These are phyloP conservation scores for Sophora flavescens DNA, from an alignment of 306 rosid species.

Conservation along the genomic window DNA sequence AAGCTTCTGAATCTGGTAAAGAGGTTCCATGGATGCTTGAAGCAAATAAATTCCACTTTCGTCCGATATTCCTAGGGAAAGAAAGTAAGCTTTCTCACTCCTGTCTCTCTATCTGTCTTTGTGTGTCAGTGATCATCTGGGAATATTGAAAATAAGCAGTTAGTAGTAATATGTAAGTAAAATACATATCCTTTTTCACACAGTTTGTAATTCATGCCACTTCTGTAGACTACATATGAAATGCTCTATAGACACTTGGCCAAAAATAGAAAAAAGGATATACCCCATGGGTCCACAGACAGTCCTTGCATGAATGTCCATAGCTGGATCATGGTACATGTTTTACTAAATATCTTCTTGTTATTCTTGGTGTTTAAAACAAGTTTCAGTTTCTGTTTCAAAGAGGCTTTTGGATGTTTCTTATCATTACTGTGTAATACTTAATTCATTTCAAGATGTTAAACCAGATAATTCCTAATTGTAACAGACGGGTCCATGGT, in stretches of 20 bases:
- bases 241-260: slow-evolving; percentile 5
- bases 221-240: slow-evolving; percentile 19
- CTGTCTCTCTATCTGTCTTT: slow-evolving; percentile 38
- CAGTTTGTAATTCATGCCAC: not conserved
- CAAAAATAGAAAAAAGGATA: slow-evolving; percentile 22
- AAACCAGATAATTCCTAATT: slow-evolving; percentile 45
- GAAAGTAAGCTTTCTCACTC: slow-evolving; percentile 66
- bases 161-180: slow-evolving; percentile 18
- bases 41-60: slow-evolving; percentile 93
- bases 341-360: slow-evolving; percentile 3
- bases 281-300: not conserved
- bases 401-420: slow-evolving; percentile 34
- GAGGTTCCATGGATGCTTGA: slow-evolving; percentile 99
- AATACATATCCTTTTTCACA: slow-evolving; percentile 3
- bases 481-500: slow-evolving; percentile 64
- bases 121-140: slow-evolving; percentile 24
- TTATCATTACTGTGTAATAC: slow-evolving; percentile 25
- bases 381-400: slow-evolving; percentile 28
- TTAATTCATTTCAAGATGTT: slow-evolving; percentile 41
- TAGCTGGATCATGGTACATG: slow-evolving; percentile 11
- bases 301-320: slow-evolving; percentile 24
- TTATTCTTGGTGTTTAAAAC: slow-evolving; percentile 20
- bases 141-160: slow-evolving; percentile 17
- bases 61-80: slow-evolving; percentile 74
- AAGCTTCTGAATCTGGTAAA: slow-evolving; percentile 86